Percentiles rank a stretch among this genome's conserved stretches.
Conservation (phyloP, 2,329 filamentous ascomycete species). For the Aspergillus fumigatus region DNA sequence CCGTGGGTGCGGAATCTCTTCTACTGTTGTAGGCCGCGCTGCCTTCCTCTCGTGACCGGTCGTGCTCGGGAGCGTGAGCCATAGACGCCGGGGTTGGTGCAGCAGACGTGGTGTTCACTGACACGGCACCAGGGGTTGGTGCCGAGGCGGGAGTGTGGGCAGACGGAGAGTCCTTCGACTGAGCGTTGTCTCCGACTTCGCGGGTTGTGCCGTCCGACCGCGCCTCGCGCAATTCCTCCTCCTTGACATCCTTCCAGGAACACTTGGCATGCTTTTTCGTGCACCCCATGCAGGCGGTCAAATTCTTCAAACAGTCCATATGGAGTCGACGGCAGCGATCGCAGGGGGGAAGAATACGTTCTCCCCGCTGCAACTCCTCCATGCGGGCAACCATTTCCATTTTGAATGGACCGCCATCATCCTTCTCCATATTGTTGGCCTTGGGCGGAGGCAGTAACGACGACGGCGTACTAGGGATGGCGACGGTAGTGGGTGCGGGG, state of each 20-base stretch:
- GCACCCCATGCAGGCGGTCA: slow-evolving; percentile 81
- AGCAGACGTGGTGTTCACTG: neutral
- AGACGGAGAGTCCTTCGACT: slow-evolving; percentile 7
- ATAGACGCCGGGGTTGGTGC: slow-evolving; percentile 7
- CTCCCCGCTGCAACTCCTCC: slow-evolving; percentile 69
- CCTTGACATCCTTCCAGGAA: slow-evolving; percentile 74
- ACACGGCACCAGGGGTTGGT: slow-evolving; percentile 5
- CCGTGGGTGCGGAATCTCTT: slow-evolving; percentile 20
- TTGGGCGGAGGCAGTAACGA: slow-evolving; percentile 48
- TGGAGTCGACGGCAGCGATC: slow-evolving; percentile 76
- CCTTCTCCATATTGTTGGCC: slow-evolving; percentile 45
- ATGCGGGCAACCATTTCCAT: slow-evolving; percentile 68
- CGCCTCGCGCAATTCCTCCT: slow-evolving; percentile 56
- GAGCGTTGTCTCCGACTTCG: slow-evolving; percentile 13
- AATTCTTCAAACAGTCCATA: slow-evolving; percentile 78
- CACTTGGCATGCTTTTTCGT: slow-evolving; percentile 89
- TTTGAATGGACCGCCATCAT: slow-evolving; percentile 57
- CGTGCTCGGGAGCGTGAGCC: slow-evolving; percentile 4
- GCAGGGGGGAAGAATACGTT: slow-evolving; percentile 74
- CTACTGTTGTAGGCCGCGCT: slow-evolving; percentile 7
- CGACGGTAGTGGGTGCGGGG: slow-evolving; percentile 43
- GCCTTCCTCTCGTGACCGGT: slow-evolving; percentile 1
- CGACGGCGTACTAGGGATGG: slow-evolving; percentile 52
- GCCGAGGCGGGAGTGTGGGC: slow-evolving; percentile 5
- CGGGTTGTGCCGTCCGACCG: slow-evolving; percentile 15